Evolutionary conservation across 345 rosid species (phyloP), one percentile per base, ranked within the genome.

Genomic region (Combretum micranthum): DNA sequence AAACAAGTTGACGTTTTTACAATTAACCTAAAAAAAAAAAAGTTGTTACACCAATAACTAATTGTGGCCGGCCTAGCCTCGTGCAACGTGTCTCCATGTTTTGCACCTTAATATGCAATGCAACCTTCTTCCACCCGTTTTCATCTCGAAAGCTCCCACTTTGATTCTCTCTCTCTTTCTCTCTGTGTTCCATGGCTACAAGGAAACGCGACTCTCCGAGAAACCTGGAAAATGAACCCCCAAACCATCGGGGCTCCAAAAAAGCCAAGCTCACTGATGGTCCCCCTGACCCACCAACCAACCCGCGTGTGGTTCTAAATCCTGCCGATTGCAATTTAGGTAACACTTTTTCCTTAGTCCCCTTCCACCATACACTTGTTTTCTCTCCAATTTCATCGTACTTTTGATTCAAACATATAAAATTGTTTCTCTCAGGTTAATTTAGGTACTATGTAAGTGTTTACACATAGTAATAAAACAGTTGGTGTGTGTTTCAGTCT

Each of bases 241-340:
- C 39, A 32, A 32, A 4, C 43, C 52, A 46, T 54, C 25, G 11
- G n/a, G 32, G 48, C 32, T 37, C 13, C 21, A 70, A 73, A 66
- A 67, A 22, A 53, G 21, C 37, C 44, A 69, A 60, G 55, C 2
- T 44, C 37, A 53, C 44, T 46, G 52, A 13, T 19, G 22, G 18
- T 13, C 20, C n/a, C n/a, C n/a, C 37, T 11, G 65, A 55, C 39
- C 14, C 32, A 23, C 42, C 14, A 23, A 17, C 53, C 22, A 21
- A 37, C 48, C 62, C 19, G 55, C 68, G 60, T 2, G 64, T 64
- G 52, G 64, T 58, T 25, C 73, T 77, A 61, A 73, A 70, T 65
- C 64, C 62, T 17, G 65, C 66, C 23, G 75, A 69, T 22, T 77
- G 73, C 68, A 25, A 23, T 65, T 67, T 64, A 49, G 71, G 75